Conservation (phyloP, 768 basidiomycete species). For the Symmetrospora coprosmae region DNA sequence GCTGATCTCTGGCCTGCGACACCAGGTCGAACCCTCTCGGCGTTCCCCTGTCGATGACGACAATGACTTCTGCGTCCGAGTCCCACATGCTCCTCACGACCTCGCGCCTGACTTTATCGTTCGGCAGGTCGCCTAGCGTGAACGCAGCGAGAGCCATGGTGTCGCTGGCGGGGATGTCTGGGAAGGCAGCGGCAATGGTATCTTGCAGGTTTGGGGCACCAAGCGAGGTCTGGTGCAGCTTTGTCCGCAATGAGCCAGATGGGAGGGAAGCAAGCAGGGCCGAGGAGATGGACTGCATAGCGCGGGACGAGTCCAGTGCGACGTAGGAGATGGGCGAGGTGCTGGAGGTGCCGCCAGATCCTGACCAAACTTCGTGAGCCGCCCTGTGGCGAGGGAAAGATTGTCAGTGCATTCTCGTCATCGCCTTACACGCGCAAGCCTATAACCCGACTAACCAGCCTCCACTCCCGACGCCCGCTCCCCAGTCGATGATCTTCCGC, state of each 20-base stretch:
- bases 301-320: constrained; percentile 50
- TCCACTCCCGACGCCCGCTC: constrained; percentile 64
- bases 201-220: constrained; percentile 11
- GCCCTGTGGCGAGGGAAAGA: constrained; percentile 47
- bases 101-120: constrained; percentile 48
- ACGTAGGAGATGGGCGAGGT: constrained; percentile 43
- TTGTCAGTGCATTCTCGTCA: too few species aligned
- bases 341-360: too few species aligned
- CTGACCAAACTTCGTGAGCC: constrained; percentile 44
- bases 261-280: constrained; percentile 28
- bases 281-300: constrained; percentile 30
- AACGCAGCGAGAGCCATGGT: constrained; percentile 74
- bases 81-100: constrained; percentile 78
- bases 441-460: constrained; percentile 65
- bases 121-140: constrained; percentile 58
- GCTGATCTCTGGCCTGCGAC: constrained; percentile 59
- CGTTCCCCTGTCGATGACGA: constrained; percentile 73
- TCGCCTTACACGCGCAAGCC: too few species aligned
- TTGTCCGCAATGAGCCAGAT: background rate
- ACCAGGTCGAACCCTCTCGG: constrained; percentile 60
- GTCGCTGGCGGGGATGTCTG: constrained; percentile 26
- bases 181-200: background rate
- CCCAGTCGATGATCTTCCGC: constrained; percentile 59
- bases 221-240: constrained; percentile 17
- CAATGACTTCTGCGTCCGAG: constrained; percentile 71